Evolutionary conservation across 176 grass and related monocot genomes (phyloP), one percentile per base, ranked within the genome.

Genomic region (Rhynchospora breviuscula): DNA sequence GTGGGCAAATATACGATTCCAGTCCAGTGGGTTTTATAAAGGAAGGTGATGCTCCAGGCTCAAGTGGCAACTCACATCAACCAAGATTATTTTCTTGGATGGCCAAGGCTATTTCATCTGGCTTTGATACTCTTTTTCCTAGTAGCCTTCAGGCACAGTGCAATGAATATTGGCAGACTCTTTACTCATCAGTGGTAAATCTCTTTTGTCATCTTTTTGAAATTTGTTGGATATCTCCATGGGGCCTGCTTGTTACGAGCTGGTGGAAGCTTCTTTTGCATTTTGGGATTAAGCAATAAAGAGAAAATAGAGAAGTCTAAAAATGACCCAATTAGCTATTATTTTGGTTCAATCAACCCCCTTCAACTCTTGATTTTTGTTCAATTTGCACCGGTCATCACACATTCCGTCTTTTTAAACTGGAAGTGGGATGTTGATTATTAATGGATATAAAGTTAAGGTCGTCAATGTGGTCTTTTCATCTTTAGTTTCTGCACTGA

Each of bases 131-230:
- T 90, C 89, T 99, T 67, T 93, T 99, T 47, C 86, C 89, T 80
- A 91, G 87, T 88, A 99, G 91, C 92, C 86, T 95, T 93, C 93
- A 99, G 85, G 91, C 89, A 80, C 93, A 99, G 67, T 90, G 91
- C 77, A 84, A 89, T 63, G 96, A 95, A 77, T 95, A 99, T 69
- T 99, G 96, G 96, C 93, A 95, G 51, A 89, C 83, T n/a, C 84
- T 95, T 17, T 95, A 90, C 78, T 99, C 93, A 82, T 91, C 96
- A 83, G 88, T 85, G 81, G 96, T 93, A 93, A 91, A 84, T 47
- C 17, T 11, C 3, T 68, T 63, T 43, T 78, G 12, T 33, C 63
- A 21, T 59, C 31, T 67, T 14, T 22, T 54, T 78, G 2, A 47
- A 46, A 21, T 86, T 59, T 61, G 2, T 67, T 47, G 63, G 26